A percentile compares a stretch with the other conserved stretches of the same genome.
Conservation (phyloP, 805 yeast genomes). For the Candida nanaspora region DNA sequence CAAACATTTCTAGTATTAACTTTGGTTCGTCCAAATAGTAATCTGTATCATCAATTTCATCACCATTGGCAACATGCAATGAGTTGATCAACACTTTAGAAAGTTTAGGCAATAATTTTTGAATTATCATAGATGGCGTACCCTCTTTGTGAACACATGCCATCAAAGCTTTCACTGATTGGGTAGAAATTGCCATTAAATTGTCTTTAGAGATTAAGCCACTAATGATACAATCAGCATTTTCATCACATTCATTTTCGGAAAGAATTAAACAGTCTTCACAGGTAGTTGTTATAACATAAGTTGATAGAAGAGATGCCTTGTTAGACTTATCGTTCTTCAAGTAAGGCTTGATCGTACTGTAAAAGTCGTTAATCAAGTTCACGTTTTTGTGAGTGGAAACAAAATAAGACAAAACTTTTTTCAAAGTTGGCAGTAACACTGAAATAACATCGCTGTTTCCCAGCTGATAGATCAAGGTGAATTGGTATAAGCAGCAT, state of each 20-base stretch:
- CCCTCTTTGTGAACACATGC: slow-evolving; percentile 22
- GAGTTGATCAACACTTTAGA: slow-evolving; percentile 23
- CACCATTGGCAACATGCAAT: slow-evolving; percentile 1
- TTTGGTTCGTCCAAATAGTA: slow-evolving; percentile 24
- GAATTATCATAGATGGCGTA: slow-evolving; percentile 31
- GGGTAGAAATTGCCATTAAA: slow-evolving; percentile 37
- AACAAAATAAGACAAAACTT: slow-evolving; percentile 22
- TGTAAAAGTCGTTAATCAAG: slow-evolving; percentile 28
- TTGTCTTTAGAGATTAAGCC: slow-evolving; percentile 30
- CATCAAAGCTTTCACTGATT: slow-evolving; percentile 56
- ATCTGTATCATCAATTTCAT: slow-evolving; percentile 7
- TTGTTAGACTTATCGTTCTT: slow-evolving; percentile 12
- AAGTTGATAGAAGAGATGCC: slow-evolving; percentile 35
- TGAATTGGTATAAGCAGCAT: slow-evolving; percentile 58
- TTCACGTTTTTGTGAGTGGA: slow-evolving; percentile 12
- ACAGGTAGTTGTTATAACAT: slow-evolving; percentile 37
- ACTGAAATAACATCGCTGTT: slow-evolving; percentile 39
- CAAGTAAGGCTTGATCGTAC: slow-evolving; percentile 25
- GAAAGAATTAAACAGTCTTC: slow-evolving; percentile 25
- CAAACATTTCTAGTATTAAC: slow-evolving; percentile 41
- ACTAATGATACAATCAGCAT: slow-evolving; percentile 26
- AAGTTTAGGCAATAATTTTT: slow-evolving; percentile 38
- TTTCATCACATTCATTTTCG: slow-evolving; percentile 28
- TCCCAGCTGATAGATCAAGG: slow-evolving; percentile 43
- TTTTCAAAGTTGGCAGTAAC: slow-evolving; percentile 44